A percentile compares a stretch with the other conserved stretches of the same genome.
These are phyloP conservation scores for Bolboschoenus planiculmis DNA, from an alignment of 176 grass and related monocot genomes.

Conservation along the genomic window DNA sequence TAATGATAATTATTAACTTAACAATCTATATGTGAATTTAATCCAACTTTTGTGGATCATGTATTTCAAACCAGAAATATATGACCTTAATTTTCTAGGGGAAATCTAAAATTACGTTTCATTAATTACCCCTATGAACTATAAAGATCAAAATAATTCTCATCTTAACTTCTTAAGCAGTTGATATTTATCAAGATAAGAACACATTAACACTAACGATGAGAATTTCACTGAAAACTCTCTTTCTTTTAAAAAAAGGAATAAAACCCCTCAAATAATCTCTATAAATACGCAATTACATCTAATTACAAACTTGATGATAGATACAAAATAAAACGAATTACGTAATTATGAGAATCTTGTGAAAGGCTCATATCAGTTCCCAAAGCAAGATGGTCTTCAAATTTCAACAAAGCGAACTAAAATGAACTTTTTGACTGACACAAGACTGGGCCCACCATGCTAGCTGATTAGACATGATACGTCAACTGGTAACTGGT, in stretches of 20 bases:
- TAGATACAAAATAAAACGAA: background rate
- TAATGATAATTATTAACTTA: no score
- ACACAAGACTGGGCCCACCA: background rate
- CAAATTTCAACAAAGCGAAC: background rate
- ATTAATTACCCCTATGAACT: no score
- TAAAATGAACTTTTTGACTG: background rate
- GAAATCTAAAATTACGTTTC: no score
- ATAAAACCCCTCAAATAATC: background rate
- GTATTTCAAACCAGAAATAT: no score
- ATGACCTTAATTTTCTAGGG: no score
- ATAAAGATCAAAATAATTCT: no score
- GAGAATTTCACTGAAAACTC: background rate
- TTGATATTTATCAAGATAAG: no score
- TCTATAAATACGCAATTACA: background rate
- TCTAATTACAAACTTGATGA: background rate
- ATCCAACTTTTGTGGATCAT: no score
- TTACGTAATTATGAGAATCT: background rate
- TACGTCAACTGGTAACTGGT: background rate
- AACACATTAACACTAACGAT: background rate
- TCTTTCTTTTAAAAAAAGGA: background rate
- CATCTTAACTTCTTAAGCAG: no score
- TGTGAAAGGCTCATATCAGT: background rate
- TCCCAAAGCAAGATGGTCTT: background rate
- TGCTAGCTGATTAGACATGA: background rate
- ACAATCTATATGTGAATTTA: no score